phyloP scores from a whole-genome alignment of 2,329 filamentous ascomycete genomes.

The Aphanoascus verrucosus region DNA sequence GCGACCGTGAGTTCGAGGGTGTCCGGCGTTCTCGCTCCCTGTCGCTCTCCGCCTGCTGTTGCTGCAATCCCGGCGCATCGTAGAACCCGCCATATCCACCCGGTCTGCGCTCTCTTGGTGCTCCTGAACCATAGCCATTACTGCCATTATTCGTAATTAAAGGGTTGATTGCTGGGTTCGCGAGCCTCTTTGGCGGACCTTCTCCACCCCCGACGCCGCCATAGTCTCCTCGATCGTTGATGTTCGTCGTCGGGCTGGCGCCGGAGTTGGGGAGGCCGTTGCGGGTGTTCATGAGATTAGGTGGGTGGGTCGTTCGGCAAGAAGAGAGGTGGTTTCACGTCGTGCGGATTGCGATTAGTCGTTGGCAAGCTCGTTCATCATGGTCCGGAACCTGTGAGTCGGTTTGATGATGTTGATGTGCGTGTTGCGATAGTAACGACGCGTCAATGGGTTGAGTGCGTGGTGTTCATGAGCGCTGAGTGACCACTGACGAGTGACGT shows the following conservation, averaged over 20 bases:
- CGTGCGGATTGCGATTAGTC: background rate
- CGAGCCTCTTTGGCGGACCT: conserved; percentile 20
- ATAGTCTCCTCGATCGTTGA: conserved; percentile 25
- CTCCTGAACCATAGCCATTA: conserved; percentile 3
- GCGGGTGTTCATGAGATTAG: conserved; percentile 27
- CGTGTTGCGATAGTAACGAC: too few species aligned
- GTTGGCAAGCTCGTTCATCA: too few species aligned
- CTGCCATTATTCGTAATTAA: conserved; percentile 3
- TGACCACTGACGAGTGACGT: too few species aligned
- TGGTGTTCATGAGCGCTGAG: too few species aligned
- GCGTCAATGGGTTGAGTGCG: background rate
- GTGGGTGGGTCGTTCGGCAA: background rate
- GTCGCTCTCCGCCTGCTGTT: conserved; percentile 23
- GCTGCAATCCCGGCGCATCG: conserved; percentile 19
- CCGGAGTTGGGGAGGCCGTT: conserved; percentile 28
- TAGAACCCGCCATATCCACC: conserved; percentile 39
- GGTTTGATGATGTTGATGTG: too few species aligned
- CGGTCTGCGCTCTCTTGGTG: conserved; percentile 28
- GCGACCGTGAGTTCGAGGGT: conserved; percentile 26
- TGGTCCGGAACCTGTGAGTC: too few species aligned
- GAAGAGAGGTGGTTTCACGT: background rate
- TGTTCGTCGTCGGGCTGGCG: conserved; percentile 26
- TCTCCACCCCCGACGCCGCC: conserved; percentile 14
- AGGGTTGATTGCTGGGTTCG: conserved; percentile 17
- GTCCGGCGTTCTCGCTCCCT: conserved; percentile 24